A percentile compares a stretch with the other conserved stretches of the same genome.
Evolutionary conservation across 2,329 filamentous ascomycete genomes (phyloP).

Genomic region (Aspergillus proliferans): DNA sequence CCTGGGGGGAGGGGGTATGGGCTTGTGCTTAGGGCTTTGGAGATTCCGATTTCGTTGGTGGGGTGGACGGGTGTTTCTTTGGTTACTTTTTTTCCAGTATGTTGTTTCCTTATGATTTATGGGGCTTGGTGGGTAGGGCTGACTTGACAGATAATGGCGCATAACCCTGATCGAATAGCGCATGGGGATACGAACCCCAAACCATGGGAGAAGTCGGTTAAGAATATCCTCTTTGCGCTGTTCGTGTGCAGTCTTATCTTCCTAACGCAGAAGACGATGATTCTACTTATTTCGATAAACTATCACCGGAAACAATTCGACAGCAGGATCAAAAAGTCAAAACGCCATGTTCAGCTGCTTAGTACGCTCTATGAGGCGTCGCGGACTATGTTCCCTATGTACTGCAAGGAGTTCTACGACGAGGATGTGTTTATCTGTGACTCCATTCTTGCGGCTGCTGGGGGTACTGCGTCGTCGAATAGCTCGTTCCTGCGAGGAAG

Average conservation of each 20-base stretch:
- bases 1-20: slow-evolving; percentile 60
- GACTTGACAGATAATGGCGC: slow-evolving; percentile 35
- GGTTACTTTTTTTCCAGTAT: slow-evolving; percentile 53
- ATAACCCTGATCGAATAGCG: slow-evolving; percentile 32
- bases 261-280: slow-evolving; percentile 53
- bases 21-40: slow-evolving; percentile 51
- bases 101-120: slow-evolving; percentile 5
- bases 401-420: slow-evolving; percentile 81
- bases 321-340: slow-evolving; percentile 75
- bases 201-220: slow-evolving; percentile 50
- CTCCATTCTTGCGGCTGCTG: slow-evolving; percentile 61
- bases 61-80: slow-evolving; percentile 56
- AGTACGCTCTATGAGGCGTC: slow-evolving; percentile 87
- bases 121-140: background rate
- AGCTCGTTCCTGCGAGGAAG: slow-evolving; percentile 42
- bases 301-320: slow-evolving; percentile 64
- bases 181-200: slow-evolving; percentile 27
- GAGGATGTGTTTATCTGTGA: slow-evolving; percentile 92
- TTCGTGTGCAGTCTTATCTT: slow-evolving; percentile 53
- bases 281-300: slow-evolving; percentile 62
- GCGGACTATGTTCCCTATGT: slow-evolving; percentile 79
- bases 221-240: slow-evolving; percentile 54
- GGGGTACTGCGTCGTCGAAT: slow-evolving; percentile 44
- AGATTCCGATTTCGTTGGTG: slow-evolving; percentile 56
- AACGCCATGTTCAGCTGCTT: slow-evolving; percentile 75